phyloP scores from a whole-genome alignment of 352 stramenopile genomes.

The Pythium periplocum region DNA sequence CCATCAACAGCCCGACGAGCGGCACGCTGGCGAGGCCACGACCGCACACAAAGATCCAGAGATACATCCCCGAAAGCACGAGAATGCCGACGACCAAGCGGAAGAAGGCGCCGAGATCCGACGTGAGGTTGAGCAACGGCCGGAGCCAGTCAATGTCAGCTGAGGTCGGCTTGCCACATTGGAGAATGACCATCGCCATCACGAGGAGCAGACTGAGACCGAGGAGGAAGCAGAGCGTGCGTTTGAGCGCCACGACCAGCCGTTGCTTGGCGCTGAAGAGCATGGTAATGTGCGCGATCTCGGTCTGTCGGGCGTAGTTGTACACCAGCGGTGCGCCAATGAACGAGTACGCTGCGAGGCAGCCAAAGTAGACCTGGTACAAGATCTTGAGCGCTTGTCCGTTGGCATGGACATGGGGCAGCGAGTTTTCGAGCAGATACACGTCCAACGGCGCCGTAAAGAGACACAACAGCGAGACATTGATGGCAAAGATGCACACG shows the following conservation, averaged over 20 bases:
- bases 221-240: conserved; percentile 70
- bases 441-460: conserved; percentile 80
- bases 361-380: conserved; percentile 71
- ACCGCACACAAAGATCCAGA: conserved; percentile 73
- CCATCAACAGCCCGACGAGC: conserved; percentile 72
- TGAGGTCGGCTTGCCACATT: conserved; percentile 72
- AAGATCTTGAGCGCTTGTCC: conserved; percentile 44
- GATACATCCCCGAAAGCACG: conserved; percentile 63
- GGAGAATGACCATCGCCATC: conserved; percentile 62
- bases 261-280: conserved; percentile 47
- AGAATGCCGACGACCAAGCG: conserved; percentile 69
- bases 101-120: conserved; percentile 67
- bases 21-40: conserved; percentile 68
- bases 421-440: conserved; percentile 65
- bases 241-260: conserved; percentile 57
- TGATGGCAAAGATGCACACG: conserved; percentile 67
- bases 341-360: conserved; percentile 60
- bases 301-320: conserved; percentile 80
- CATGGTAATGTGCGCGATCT: conserved; percentile 79
- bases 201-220: conserved; percentile 58
- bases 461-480: conserved; percentile 64
- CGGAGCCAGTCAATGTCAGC: conserved; percentile 80
- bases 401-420: conserved; percentile 55
- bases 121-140: conserved; percentile 70
- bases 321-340: conserved; percentile 68